These are phyloP conservation scores for Papiliotrema nemorosa DNA, from an alignment of 1,284 basidiomycete species.

Conservation along the genomic window DNA sequence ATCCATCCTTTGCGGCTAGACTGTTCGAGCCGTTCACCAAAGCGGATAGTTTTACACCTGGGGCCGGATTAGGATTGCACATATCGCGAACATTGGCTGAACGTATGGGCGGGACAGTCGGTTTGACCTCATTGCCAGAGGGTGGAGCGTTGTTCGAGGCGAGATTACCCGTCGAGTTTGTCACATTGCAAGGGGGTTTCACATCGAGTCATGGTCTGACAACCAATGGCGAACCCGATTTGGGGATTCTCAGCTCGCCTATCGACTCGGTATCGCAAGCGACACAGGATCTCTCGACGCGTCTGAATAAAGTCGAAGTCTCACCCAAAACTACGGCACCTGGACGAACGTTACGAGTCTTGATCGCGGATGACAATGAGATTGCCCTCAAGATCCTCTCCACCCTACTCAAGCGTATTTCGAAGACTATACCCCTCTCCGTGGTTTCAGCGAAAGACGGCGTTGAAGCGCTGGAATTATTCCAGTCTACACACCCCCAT, in stretches of 20 bases:
- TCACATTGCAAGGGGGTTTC: background rate
- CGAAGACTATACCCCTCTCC: slow-evolving; percentile 9
- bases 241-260: no score
- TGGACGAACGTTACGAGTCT: slow-evolving; percentile 10
- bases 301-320: background rate
- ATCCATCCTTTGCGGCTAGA: slow-evolving; percentile 13
- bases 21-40: slow-evolving; percentile 35
- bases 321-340: background rate
- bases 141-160: slow-evolving; percentile 21
- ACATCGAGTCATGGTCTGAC: background rate
- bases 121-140: slow-evolving; percentile 8
- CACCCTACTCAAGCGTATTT: slow-evolving; percentile 7
- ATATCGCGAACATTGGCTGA: slow-evolving; percentile 28
- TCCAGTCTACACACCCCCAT: slow-evolving; percentile 18
- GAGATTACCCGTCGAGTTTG: slow-evolving; percentile 19
- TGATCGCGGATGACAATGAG: slow-evolving; percentile 28
- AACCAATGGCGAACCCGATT: background rate
- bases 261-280: background rate
- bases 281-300: background rate
- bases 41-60: slow-evolving; percentile 20
- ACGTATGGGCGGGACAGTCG: slow-evolving; percentile 23
- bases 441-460: slow-evolving; percentile 22
- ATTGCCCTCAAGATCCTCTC: slow-evolving; percentile 23
- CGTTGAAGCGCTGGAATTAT: slow-evolving; percentile 19
- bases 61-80: slow-evolving; percentile 31